phyloP scores from a whole-genome alignment of 2,329 filamentous ascomycete genomes.

The Nemania diffusa region DNA sequence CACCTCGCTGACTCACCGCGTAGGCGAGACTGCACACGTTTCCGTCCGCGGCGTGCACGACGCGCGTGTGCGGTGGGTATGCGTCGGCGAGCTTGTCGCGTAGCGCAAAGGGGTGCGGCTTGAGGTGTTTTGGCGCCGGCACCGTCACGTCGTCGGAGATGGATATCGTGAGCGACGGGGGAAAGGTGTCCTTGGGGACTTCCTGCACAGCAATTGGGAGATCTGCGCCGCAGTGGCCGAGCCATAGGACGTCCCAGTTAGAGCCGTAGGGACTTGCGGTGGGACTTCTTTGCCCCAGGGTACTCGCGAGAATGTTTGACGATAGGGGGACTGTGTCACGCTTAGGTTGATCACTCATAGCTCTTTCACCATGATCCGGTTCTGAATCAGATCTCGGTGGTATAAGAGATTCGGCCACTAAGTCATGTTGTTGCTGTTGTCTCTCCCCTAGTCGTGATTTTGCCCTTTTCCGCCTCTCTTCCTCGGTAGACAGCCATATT shows the following conservation, averaged over 20 bases:
- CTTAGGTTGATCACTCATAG: too few species aligned
- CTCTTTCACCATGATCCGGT: too few species aligned
- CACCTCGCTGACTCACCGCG: conserved; percentile 52
- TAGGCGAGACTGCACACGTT: conserved; percentile 53
- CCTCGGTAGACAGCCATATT: conserved; percentile 38
- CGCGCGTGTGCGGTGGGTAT: conserved; percentile 51
- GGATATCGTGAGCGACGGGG: conserved; percentile 31
- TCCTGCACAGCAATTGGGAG: conserved; percentile 29
- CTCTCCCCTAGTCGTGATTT: too few species aligned
- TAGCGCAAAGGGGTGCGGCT: conserved; percentile 42
- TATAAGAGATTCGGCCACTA: too few species aligned
- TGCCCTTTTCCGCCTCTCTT: conserved; percentile 4
- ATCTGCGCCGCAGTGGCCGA: conserved; percentile 45
- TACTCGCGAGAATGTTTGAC: not conserved
- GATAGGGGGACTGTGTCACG: conserved; percentile 19
- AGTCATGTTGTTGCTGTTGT: too few species aligned
- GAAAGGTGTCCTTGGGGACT: too few species aligned
- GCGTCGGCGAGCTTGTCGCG: conserved; percentile 36
- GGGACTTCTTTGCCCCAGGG: too few species aligned
- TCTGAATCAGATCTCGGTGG: too few species aligned
- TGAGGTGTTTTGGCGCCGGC: conserved; percentile 43
- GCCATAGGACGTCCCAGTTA: conserved; percentile 45
- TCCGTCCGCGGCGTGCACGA: conserved; percentile 49
- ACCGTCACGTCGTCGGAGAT: conserved; percentile 40
- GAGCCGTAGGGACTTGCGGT: conserved; percentile 35